Evolutionary conservation across 2,329 filamentous ascomycete genomes (phyloP), one percentile per base, ranked within the genome.

Genomic region (Aaosphaeria arxii): DNA sequence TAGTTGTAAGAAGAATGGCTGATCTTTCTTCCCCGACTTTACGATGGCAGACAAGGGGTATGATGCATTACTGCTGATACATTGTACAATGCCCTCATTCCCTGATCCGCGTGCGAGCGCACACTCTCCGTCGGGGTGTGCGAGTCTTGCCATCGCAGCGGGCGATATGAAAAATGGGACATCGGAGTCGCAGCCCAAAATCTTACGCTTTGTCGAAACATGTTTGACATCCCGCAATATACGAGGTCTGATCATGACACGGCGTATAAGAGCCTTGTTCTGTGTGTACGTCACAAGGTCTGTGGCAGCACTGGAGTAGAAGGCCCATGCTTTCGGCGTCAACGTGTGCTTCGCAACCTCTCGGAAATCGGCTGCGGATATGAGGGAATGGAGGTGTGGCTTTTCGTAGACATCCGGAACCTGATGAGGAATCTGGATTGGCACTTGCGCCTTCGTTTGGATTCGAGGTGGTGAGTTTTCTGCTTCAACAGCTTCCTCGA

Each of bases 291-390:
- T 78, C 40, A 73, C 59, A 49, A 75, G 73, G 40, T 77, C 74
- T 4, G 77, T 78, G 0, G 76, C 75, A 1, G 74, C 77, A 5
- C 71, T 74, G 35, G 67, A 70, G 61, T 78, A 79, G 54, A 71
- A 73, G 0, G 66, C 71, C 70, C 70, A 73, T 30, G 70, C 67
- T 54, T 72, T 72, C 11, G 61, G 57, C 17, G 58, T 61, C 17
- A 67, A 49, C 6, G 62, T 70, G 6, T 56, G 54, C 31, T 58
- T 50, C 6, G 73, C 72, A 6, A 70, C 64, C 2, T 63, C 54
- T 53, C 74, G 68, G 49, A 76, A 74, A 54, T 76, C 73, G 43
- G 74, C 56, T 7, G 64, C 56, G 50, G 66, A 71, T 40, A 74
- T 61, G 24, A 74, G 58, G 7, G 66, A 56, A 40, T 62, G 55